Evolutionary conservation across 2,329 filamentous ascomycete species (phyloP).

Genomic region (Leptographium wingfieldii): DNA sequence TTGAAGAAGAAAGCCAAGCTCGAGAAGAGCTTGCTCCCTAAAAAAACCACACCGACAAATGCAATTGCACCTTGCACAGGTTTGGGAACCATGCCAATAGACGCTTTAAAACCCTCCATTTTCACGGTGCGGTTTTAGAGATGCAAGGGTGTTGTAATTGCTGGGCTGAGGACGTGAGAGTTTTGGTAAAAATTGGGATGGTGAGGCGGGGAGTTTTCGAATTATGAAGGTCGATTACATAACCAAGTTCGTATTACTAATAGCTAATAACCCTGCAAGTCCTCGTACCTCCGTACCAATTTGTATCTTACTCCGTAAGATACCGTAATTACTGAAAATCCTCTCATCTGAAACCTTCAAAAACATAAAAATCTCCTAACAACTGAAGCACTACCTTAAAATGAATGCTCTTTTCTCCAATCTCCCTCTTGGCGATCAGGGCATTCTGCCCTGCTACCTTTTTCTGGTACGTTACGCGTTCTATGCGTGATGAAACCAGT

Average conservation of each 20-base stretch:
- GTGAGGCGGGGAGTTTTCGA: background rate
- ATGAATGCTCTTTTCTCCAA: constrained; percentile 35
- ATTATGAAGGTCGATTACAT: background rate
- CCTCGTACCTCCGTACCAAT: too few species aligned
- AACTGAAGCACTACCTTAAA: background rate
- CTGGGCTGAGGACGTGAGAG: background rate
- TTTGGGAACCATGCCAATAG: constrained; percentile 29
- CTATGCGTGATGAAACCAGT: background rate
- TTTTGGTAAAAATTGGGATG: background rate
- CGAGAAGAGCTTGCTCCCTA: constrained; percentile 43
- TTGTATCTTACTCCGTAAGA: background rate
- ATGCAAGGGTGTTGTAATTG: background rate
- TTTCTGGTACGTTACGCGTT: constrained; percentile 31
- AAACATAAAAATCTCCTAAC: background rate
- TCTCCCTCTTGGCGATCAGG: constrained; percentile 36
- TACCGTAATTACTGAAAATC: too few species aligned
- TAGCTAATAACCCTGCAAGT: too few species aligned
- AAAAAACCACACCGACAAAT: constrained; percentile 44
- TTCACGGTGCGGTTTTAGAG: background rate
- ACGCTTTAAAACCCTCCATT: constrained; percentile 21
- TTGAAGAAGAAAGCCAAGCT: constrained; percentile 51
- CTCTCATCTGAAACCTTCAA: background rate
- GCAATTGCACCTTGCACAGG: constrained; percentile 31
- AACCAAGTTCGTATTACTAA: background rate
- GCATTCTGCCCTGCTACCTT: constrained; percentile 47